Evolutionary conservation across 495 filamentous ascomycete genomes (phyloP).

Genomic region (Hypoxylon rickii): DNA sequence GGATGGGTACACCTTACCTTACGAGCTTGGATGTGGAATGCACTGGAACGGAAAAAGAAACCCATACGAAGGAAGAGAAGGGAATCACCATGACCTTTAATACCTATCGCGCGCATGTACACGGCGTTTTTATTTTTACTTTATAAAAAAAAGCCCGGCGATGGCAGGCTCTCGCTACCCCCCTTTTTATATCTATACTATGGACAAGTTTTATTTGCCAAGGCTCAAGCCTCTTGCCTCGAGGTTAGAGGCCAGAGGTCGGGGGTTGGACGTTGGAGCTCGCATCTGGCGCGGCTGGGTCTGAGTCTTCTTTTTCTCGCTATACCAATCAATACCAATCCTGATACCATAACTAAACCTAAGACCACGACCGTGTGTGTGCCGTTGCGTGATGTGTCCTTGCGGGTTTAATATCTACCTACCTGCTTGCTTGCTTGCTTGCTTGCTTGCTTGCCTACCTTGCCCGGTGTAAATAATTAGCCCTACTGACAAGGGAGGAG

Average conservation of each 20-base stretch:
- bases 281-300: too few species aligned
- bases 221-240: background rate
- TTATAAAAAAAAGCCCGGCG: background rate
- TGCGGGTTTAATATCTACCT: background rate
- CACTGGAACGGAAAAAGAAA: background rate
- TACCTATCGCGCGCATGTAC: background rate
- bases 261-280: too few species aligned
- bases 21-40: conserved; percentile 1
- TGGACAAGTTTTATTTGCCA: background rate
- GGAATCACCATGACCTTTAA: background rate
- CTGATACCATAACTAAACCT: background rate
- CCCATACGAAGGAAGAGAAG: background rate
- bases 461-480: too few species aligned
- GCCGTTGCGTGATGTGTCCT: background rate
- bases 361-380: too few species aligned
- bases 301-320: too few species aligned
- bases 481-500: too few species aligned
- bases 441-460: too few species aligned
- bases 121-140: background rate
- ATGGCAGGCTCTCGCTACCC: background rate
- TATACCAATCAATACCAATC: too few species aligned
- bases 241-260: background rate
- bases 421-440: background rate
- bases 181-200: too few species aligned
- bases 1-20: background rate